These are phyloP conservation scores for Yarrowia sp. DNA, from an alignment of 805 yeast genomes.

Conservation along the genomic window DNA sequence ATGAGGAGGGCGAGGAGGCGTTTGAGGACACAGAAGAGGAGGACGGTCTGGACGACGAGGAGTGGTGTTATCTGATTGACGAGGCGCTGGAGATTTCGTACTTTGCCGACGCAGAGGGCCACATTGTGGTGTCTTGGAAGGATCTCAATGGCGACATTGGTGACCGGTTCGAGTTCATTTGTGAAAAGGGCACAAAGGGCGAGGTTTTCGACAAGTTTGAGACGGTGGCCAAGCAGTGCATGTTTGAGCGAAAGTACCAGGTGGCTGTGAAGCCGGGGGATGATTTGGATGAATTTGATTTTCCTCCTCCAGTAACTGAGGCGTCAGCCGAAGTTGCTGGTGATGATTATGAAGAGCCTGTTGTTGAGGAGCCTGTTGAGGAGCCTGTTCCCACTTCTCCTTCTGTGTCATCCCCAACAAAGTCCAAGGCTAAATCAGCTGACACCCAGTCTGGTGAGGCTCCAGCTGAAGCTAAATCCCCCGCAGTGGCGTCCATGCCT, in stretches of 20 bases:
- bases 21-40: slow-evolving; percentile 50
- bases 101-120: slow-evolving; percentile 52
- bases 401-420: no score
- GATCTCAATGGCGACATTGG: slow-evolving; percentile 85
- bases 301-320: slow-evolving; percentile 34
- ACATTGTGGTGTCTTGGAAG: slow-evolving; percentile 68
- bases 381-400: no score
- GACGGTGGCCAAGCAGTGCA: slow-evolving; percentile 59
- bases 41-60: slow-evolving; percentile 50
- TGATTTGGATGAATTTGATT: slow-evolving; percentile 59
- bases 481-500: not conserved
- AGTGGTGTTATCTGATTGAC: slow-evolving; percentile 67
- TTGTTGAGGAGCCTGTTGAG: not conserved
- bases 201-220: slow-evolving; percentile 60
- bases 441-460: no score
- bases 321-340: no score
- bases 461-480: not conserved
- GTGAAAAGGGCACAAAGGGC: slow-evolving; percentile 53
- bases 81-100: slow-evolving; percentile 57
- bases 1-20: slow-evolving; percentile 63
- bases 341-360: not conserved
- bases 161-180: slow-evolving; percentile 76
- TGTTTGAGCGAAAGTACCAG: slow-evolving; percentile 72
- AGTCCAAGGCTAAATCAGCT: no score
- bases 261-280: slow-evolving; percentile 45